Conservation (phyloP, 1,284 basidiomycete species). For the Hortiboletus rubellus region DNA sequence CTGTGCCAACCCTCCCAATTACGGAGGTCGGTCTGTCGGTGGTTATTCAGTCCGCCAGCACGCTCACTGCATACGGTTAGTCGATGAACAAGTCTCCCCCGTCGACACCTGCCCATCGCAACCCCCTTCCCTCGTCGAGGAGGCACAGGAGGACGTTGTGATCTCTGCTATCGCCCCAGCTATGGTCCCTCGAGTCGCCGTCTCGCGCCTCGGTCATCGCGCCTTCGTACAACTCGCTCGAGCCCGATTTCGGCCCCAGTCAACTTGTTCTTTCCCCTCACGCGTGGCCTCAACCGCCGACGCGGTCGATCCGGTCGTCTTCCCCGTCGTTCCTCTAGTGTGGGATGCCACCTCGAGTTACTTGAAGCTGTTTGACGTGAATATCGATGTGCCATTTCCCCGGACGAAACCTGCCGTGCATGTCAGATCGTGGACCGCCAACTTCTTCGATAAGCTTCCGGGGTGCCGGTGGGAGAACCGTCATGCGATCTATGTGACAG, state of each 20-base stretch:
- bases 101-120: neutral
- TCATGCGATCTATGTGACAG: constrained; percentile 41
- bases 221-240: constrained; percentile 32
- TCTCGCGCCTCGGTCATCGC: constrained; percentile 32
- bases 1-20: constrained; percentile 17
- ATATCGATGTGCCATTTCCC: neutral
- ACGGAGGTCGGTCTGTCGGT: constrained; percentile 30
- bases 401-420: constrained; percentile 1
- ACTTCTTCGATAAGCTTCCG: neutral
- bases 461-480: constrained; percentile 3
- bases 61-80: constrained; percentile 3
- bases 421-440: neutral
- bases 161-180: constrained; percentile 10
- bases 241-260: constrained; percentile 27
- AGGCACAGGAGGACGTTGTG: constrained; percentile 8
- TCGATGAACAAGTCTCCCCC: constrained; percentile 8
- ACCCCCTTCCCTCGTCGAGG: constrained; percentile 3
- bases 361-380: neutral
- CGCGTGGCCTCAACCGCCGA: constrained; percentile 25
- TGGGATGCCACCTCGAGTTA: neutral
- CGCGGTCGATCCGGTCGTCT: constrained; percentile 1
- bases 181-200: constrained; percentile 37
- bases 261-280: constrained; percentile 8
- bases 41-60: constrained; percentile 11
- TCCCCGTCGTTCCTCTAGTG: constrained; percentile 4